Conservation (phyloP, 73 alveolate species). For the Paramecium caudatum region DNA sequence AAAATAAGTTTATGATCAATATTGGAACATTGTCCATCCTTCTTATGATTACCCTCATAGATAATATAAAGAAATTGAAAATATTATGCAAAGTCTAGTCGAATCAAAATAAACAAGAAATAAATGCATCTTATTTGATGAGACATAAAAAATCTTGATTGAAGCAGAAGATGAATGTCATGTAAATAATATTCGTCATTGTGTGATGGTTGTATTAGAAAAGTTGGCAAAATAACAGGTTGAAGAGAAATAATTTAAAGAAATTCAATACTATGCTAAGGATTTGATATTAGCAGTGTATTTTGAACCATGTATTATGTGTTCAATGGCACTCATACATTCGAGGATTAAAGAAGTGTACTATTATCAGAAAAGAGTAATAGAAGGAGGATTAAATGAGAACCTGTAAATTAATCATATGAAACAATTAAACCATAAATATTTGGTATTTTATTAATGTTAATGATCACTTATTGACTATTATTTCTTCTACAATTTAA, state of each 20-base stretch:
- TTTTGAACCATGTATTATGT: constrained; percentile 61
- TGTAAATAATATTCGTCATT: constrained; percentile 1
- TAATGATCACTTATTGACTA: background rate
- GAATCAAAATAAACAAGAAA: too few species aligned
- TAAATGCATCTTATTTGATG: too few species aligned
- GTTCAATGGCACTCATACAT: constrained; percentile 67
- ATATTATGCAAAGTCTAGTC: too few species aligned
- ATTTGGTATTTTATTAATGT: background rate
- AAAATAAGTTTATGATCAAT: background rate
- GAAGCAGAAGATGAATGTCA: constrained; percentile 50
- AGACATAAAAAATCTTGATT: too few species aligned
- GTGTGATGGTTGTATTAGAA: constrained; percentile 23
- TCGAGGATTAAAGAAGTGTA: constrained; percentile 13
- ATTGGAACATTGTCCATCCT: too few species aligned
- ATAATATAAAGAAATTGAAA: too few species aligned
- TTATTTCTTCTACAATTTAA: background rate
- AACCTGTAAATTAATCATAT: background rate
- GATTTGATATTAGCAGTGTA: background rate
- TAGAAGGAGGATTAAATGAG: constrained; percentile 1
- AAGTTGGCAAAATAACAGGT: constrained; percentile 23
- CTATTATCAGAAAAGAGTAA: background rate
- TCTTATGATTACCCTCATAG: too few species aligned
- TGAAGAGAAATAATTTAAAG: background rate
- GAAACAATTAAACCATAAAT: constrained; percentile 25
- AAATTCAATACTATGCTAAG: constrained; percentile 9